Conservation (phyloP, 2,329 filamentous ascomycete species). For the Alternaria sp. region DNA sequence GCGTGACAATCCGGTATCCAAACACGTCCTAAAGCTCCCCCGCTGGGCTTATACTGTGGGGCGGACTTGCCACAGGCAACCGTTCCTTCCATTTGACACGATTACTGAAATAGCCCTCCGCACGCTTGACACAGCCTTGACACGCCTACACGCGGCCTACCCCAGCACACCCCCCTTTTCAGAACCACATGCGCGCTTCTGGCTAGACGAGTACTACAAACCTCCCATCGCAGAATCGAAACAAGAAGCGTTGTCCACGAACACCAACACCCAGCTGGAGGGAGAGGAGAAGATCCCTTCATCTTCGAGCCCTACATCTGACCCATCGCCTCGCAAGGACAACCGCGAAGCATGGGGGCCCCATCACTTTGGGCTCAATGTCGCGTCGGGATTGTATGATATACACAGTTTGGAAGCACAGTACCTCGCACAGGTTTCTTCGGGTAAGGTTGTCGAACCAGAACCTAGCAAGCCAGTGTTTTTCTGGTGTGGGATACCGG, state of each 20-base stretch:
- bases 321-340: background rate
- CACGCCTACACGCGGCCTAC: slow-evolving; percentile 1
- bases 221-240: background rate
- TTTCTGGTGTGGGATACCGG: background rate
- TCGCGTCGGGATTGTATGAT: slow-evolving; percentile 8
- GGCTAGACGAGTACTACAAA: background rate
- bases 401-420: slow-evolving; percentile 9
- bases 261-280: background rate
- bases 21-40: background rate
- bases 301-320: background rate
- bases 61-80: background rate
- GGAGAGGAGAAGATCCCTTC: background rate
- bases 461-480: background rate
- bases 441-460: background rate
- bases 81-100: background rate
- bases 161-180: background rate
- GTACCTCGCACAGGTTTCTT: background rate
- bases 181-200: background rate
- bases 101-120: slow-evolving; percentile 1
- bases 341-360: slow-evolving; percentile 8
- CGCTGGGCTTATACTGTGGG: background rate
- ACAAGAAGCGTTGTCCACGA: background rate
- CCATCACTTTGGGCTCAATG: slow-evolving; percentile 8
- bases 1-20: background rate
- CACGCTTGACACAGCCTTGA: slow-evolving; percentile 1